Evolutionary conservation across 2,329 filamentous ascomycete genomes (phyloP), one percentile per base, ranked within the genome.

Genomic region (Xylariaceae sp.): DNA sequence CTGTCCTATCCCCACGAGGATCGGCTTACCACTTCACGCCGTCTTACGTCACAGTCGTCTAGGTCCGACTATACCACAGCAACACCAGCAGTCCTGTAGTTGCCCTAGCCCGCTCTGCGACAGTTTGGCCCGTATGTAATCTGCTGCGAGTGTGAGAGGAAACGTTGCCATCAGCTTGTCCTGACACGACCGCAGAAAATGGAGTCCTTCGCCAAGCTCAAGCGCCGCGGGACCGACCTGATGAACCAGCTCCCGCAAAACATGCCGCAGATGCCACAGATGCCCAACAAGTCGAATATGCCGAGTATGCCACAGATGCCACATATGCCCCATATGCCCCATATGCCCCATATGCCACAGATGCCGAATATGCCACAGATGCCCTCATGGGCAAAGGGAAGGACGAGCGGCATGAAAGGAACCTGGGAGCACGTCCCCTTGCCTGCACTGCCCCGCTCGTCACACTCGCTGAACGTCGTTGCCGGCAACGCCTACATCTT

Each of bases 391-490:
- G n/a, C n/a, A n/a, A n/a, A n/a, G n/a, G n/a, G n/a, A n/a, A n/a
- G n/a, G n/a, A 17, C 36, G 24, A 6, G 32, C 4, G 52, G 53
- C 28, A 62, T 75, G 46, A 72, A 67, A 45, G 76, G 67, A 22
- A 77, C 74, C 32, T 80, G 76, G 76, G 67, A 77, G 49, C 71
- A 68, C 46, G 65, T 81, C 47, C 53, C 65, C 25, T 51, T 73
- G 21, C 67, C 72, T 3, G 44, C 64, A 1, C 67, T 88, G 6
- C 75, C 76, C 24, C 78, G 84, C 34, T 90, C 85, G 2, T 88
- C 84, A 1, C 85, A 92, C 51, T 72, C 75, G 3, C 55, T 88
- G 45, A 71, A 83, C 27, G 64, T 81, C 25, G 58, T 80, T 15
- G 64, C 61, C 29, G 62, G 68, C 11, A 67, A 63, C n/a, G 69